Evolutionary conservation across 768 basidiomycete genomes (phyloP), one percentile per base, ranked within the genome.

Genomic region (Suillus brevipes): DNA sequence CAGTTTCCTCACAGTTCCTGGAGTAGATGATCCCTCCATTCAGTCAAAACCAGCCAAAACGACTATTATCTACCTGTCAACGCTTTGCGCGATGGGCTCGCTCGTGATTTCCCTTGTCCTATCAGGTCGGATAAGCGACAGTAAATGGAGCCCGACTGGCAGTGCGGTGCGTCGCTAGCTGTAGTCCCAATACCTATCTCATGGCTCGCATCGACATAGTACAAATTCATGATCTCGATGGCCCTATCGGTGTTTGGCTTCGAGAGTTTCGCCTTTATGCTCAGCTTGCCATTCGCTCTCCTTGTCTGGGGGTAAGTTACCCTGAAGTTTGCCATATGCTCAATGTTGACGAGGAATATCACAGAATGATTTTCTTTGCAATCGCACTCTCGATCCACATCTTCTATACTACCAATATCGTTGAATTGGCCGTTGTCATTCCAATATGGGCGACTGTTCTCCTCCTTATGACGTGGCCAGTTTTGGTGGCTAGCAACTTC

Each of bases 1-100:
- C 1, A 81, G 81, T 0, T 85, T 86, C 68, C 71, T 88, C 10
- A 81, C 83, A 6, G 84, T 87, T 28, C 81, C 81, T 23, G 76
- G 77, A 34, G 78, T 82, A 47, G 78, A 20, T 16, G 12, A 71
- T 60, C 56, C 56, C 37, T 23, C 16, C n/a, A 28, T 13, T 60
- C 45, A 23, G 58, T n/a, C 37, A 36, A 18, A 75, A 64, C 4
- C 57, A 68, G 1, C 73, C 34, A 73, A 74, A 0, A 79, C 80
- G 50, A 16, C 75, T 67, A 68, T 75, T n/a, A 75, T 77, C 63
- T 82, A 80, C 59, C 64, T 78, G 13, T 83, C 83, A 1, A 76
- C 75, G 5, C 60, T 81, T 9, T 69, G 75, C n/a, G 77, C 72
- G 58, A 64, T 82, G 40, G 76, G 75, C 4, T 74, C 75, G 38